Conservation (phyloP, 202 grass and related monocot genomes). For the Tripidium arundinaceum region DNA sequence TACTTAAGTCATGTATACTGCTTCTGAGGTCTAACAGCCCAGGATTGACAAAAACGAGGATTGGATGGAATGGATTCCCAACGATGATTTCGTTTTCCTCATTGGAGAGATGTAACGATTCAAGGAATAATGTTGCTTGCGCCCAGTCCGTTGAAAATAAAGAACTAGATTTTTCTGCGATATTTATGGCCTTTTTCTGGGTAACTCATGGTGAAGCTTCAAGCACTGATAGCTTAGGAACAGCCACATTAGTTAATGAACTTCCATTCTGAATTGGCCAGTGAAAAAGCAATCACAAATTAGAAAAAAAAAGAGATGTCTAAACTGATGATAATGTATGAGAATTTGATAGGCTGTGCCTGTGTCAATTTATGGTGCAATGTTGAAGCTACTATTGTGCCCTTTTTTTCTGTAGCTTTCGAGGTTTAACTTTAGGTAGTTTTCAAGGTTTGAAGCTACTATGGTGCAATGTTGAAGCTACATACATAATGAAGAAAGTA, state of each 20-base stretch:
- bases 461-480: too few relatives aligned
- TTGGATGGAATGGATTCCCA: too few relatives aligned
- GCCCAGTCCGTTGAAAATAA: not conserved
- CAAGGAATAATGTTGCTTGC: not conserved
- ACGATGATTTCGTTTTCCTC: too few relatives aligned
- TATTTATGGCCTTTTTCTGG: not conserved
- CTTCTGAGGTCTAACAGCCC: too few relatives aligned
- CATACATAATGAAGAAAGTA: too few relatives aligned
- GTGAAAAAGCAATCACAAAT: not conserved
- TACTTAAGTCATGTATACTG: conserved; percentile 62
- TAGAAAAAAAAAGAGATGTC: conserved; percentile 1
- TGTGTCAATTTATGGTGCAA: not conserved
- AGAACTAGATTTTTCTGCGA: not conserved
- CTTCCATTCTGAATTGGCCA: not conserved
- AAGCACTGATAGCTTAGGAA: not conserved
- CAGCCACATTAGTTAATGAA: not conserved
- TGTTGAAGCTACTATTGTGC: not conserved
- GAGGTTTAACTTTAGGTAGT: too few relatives aligned
- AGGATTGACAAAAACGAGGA: too few relatives aligned
- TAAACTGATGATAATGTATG: not conserved
- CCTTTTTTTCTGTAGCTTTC: not conserved
- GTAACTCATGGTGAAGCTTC: not conserved
- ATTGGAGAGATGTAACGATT: not conserved
- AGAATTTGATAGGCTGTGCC: not conserved
- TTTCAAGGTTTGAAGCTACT: too few relatives aligned